Conservation (phyloP, 176 grass and related monocot genomes). For the Triticum dicoccoides region DNA sequence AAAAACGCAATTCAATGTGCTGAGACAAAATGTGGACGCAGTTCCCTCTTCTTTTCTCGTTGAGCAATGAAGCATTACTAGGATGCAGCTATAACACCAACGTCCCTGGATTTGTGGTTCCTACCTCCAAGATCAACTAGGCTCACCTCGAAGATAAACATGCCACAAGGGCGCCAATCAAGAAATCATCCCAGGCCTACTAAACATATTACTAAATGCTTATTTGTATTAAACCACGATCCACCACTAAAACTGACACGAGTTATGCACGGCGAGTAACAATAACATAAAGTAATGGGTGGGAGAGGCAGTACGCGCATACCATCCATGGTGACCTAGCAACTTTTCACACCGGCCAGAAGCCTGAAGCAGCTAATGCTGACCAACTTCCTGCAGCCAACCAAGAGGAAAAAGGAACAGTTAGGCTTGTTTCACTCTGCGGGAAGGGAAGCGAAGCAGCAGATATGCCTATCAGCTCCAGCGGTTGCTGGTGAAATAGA, state of each 20-base stretch:
- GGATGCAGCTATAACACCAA: neutral
- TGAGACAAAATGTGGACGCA: neutral
- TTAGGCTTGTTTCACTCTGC: neutral
- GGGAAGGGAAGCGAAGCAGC: neutral
- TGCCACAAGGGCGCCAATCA: neutral
- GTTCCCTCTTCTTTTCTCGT: neutral
- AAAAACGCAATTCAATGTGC: neutral
- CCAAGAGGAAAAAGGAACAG: neutral
- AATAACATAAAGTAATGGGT: neutral
- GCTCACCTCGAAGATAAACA: neutral
- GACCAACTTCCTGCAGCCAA: constrained; percentile 24
- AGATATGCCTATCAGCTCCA: neutral
- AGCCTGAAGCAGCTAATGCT: neutral
- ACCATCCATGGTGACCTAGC: constrained; percentile 46
- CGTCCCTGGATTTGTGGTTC: neutral
- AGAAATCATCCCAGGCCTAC: neutral
- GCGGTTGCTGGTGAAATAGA: neutral
- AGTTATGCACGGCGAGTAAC: neutral
- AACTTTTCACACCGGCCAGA: neutral
- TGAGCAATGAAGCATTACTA: neutral
- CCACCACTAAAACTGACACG: neutral
- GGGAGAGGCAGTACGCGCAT: neutral
- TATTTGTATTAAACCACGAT: neutral
- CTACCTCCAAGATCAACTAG: neutral
- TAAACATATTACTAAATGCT: neutral